Evolutionary conservation across 805 yeast genomes (phyloP).

Genomic region (Wickerhamomyces chambardii): DNA sequence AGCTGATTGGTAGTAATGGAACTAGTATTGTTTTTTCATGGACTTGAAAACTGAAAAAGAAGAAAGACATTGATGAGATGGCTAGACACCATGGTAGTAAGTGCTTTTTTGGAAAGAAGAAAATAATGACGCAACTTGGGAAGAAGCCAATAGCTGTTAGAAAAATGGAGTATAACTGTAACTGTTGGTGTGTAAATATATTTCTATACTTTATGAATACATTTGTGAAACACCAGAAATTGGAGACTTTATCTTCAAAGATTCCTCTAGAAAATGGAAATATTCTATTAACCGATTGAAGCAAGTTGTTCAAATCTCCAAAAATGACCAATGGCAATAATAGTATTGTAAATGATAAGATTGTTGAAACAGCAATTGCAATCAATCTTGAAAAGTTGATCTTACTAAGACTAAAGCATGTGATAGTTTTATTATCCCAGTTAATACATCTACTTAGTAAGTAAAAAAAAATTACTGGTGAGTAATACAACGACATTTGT

Average conservation of each 20-base stretch:
- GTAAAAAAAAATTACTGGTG: constrained; percentile 82
- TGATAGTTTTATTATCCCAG: constrained; percentile 6
- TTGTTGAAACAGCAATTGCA: constrained; percentile 55
- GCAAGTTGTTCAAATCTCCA: constrained; percentile 28
- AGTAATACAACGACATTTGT: constrained; percentile 92
- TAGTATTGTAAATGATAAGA: constrained; percentile 38
- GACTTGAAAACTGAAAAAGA: constrained; percentile 87
- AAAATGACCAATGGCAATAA: constrained; percentile 52
- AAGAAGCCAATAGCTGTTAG: constrained; percentile 43
- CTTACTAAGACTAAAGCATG: constrained; percentile 20
- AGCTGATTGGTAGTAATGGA: constrained; percentile 78
- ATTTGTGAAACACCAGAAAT: constrained; percentile 95
- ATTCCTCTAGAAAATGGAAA: constrained; percentile 92
- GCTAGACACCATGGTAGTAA: constrained; percentile 67
- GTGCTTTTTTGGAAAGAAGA: constrained; percentile 41
- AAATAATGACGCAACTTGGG: constrained; percentile 45
- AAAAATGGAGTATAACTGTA: constrained; percentile 48
- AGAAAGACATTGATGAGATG: constrained; percentile 82
- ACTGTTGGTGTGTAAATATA: constrained; percentile 41
- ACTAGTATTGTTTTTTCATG: constrained; percentile 89
- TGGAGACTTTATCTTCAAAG: constrained; percentile 96
- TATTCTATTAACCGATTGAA: constrained; percentile 58
- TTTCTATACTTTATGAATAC: constrained; percentile 61
- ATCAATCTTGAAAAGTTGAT: constrained; percentile 51
- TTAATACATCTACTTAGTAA: constrained; percentile 44